These are phyloP conservation scores for Blastobotrys terrestris DNA, from an alignment of 805 yeast genomes.

Conservation along the genomic window DNA sequence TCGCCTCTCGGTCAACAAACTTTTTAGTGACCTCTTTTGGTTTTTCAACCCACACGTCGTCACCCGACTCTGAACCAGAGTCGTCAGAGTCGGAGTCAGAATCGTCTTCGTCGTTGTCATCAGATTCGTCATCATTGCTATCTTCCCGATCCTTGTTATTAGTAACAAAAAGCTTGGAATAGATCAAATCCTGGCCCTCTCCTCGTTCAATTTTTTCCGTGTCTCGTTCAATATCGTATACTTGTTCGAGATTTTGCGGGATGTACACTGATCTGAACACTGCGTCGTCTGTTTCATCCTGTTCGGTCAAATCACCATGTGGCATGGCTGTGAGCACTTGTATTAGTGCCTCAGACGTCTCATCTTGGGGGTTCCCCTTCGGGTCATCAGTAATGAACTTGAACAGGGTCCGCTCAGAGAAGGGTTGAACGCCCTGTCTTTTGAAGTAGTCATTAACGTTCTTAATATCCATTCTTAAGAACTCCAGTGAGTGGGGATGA, in stretches of 20 bases:
- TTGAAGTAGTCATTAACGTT: slow-evolving; percentile 86
- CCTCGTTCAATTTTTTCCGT: slow-evolving; percentile 66
- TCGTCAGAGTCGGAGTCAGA: slow-evolving; percentile 31
- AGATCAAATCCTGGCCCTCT: slow-evolving; percentile 68
- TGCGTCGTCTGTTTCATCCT: slow-evolving; percentile 68
- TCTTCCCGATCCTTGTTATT: slow-evolving; percentile 3
- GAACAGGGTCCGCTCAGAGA: slow-evolving; percentile 77
- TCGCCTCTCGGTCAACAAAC: slow-evolving; percentile 69
- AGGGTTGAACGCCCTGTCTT: slow-evolving; percentile 62
- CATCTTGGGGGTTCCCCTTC: slow-evolving; percentile 25
- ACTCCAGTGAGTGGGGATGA: slow-evolving; percentile 94
- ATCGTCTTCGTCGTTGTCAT: slow-evolving; percentile 30
- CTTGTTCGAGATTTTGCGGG: slow-evolving; percentile 55
- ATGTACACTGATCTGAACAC: slow-evolving; percentile 79
- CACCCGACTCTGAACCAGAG: slow-evolving; percentile 33
- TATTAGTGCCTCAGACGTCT: slow-evolving; percentile 26
- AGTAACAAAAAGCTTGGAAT: slow-evolving; percentile 27
- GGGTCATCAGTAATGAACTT: slow-evolving; percentile 51
- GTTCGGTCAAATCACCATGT: slow-evolving; percentile 26
- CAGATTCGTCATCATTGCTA: slow-evolving; percentile 29
- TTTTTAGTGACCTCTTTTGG: slow-evolving; percentile 58
- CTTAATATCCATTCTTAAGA: slow-evolving; percentile 94
- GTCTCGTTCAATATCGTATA: slow-evolving; percentile 63
- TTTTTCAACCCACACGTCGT: slow-evolving; percentile 42
- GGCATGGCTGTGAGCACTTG: slow-evolving; percentile 23